Evolutionary conservation across 1,284 basidiomycete species (phyloP), one percentile per base, ranked within the genome.

Genomic region (Stereum hirsutum): DNA sequence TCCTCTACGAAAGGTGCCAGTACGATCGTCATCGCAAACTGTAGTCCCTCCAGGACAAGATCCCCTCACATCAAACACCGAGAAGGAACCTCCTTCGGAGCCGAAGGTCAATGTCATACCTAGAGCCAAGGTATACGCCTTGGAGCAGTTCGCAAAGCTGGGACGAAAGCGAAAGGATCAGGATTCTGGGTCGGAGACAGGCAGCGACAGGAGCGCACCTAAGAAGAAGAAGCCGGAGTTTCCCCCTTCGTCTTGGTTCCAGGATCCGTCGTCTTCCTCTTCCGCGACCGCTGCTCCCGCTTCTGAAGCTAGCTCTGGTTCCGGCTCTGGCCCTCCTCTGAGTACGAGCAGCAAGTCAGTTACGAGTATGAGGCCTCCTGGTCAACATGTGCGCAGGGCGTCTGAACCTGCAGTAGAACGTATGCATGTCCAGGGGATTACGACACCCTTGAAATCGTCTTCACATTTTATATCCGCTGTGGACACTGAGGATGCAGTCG

Each of bases 121-220:
- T 2, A 26, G 35, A 19, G 33, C 42, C 11, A 51, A 47, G 34
- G 27, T 51, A 10, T 42, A 44, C 19, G 49, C 49, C n/a, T n/a
- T 51, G 12, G 49, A 51, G 27, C 27, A 48, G 19, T 51, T 51
- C 35, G 42, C 49, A 23, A 50, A 43, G 34, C 49, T 51, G 11
- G 49, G 49, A 24, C 41, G 49, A 41, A 50, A 46, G 14, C 41
- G 45, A 1, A 50, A 44, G 41, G 42, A 26, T 24, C 39, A 32
- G 14, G 37, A 34, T 33, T 36, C 6, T 44, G 48, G 47, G 35
- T 41, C 14, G n/a, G n/a, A n/a, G n/a, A n/a, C n/a, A n/a, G n/a
- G n/a, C n/a, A n/a, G n/a, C n/a, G n/a, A n/a, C n/a, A n/a, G n/a
- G n/a, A n/a, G n/a, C n/a, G n/a, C n/a, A n/a, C n/a, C n/a, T n/a